phyloP scores from a whole-genome alignment of 2,329 filamentous ascomycete genomes.

The Colletotrichum navitas region DNA sequence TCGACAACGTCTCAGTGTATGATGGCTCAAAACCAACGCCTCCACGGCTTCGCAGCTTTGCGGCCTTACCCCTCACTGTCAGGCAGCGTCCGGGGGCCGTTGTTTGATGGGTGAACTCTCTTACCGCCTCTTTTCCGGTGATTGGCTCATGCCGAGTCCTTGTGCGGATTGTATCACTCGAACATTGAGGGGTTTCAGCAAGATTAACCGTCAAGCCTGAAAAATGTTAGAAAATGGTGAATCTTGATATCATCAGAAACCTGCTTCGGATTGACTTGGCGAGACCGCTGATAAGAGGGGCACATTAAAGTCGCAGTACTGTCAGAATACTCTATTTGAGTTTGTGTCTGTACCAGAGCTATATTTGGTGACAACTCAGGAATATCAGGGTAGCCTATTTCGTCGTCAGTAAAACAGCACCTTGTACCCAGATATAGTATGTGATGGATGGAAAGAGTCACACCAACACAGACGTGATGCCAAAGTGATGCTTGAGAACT shows the following conservation, averaged over 20 bases:
- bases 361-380: background rate
- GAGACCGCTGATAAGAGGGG: no score
- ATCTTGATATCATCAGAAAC: background rate
- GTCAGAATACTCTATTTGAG: background rate
- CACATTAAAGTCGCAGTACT: background rate
- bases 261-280: background rate
- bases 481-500: background rate
- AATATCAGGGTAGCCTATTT: background rate
- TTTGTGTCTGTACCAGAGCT: background rate
- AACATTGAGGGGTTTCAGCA: background rate
- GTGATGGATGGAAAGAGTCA: no score
- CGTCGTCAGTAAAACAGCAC: background rate
- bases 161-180: background rate
- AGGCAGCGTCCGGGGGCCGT: background rate
- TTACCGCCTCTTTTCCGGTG: background rate
- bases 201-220: no score
- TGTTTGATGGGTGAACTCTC: background rate
- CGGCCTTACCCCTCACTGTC: background rate
- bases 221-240: background rate
- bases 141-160: background rate
- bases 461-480: background rate
- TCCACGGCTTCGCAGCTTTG: background rate
- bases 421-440: fast-evolving
- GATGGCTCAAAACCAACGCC: background rate
- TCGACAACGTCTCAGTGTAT: background rate